Evolutionary conservation across 2,329 filamentous ascomycete genomes (phyloP), one percentile per base, ranked within the genome.

Genomic region (Chrysosporium keratinophilum): DNA sequence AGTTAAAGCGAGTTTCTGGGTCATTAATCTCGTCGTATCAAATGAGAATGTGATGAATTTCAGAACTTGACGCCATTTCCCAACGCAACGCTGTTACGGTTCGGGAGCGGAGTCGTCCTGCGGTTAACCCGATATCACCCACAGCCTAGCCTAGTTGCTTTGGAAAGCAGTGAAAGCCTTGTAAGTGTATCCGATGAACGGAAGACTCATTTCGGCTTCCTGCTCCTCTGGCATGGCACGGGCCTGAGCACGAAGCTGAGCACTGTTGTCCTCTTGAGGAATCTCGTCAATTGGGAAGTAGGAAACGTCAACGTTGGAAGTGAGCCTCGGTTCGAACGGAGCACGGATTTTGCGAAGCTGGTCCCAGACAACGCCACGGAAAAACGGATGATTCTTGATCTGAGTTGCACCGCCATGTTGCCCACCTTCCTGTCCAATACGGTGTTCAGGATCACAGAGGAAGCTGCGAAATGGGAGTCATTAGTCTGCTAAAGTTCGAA

Each of bases 261-360:
- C 93, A 54, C 87, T 88, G 59, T 89, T 95, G 69, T 96, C 90
- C 53, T 89, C 91, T 75, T 97, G 91, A 63, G 95, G 89, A 66
- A 98, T 96, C 71, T 98, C 93, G 67, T 98, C 93, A 50, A 89
- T 96, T 9, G 93, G 93, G 82, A 98, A 98, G 77, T 98, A 97
- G 45, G 90, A 91, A 17, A 93, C 95, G 68, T 98, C 93, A 64
- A 95, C 86, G 69, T 93, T 93, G 58, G 88, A 95, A 57, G 87
- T 86, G 59, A 98, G 77, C 65, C 89, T 88, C 2, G 93, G 93
- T 74, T 97, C 91, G 67, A 98, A 98, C 0, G 93, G 93, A 55
- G 93, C 93, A 37, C 90, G 85, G 65, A 98, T 97, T 57, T 85
- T 84, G 59, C 93, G 88, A 61, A 98, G 78, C 62, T 86, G 87